Percentiles rank a stretch among this genome's conserved stretches.
Conservation (phyloP, 1,284 basidiomycete genomes). For the Austroboletus sp. region DNA sequence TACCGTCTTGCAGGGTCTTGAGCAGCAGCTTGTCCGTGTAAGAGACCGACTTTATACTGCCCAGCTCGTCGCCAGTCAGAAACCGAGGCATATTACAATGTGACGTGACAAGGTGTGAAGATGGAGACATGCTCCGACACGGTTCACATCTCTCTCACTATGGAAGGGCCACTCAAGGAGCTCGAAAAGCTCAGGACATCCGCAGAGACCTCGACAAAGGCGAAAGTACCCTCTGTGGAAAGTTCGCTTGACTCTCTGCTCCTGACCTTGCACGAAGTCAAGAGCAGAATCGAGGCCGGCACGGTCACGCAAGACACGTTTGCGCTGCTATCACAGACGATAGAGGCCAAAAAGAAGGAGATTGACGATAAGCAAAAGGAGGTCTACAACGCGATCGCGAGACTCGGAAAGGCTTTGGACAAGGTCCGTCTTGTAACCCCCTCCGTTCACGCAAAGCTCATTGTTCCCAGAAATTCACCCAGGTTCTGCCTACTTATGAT, state of each 20-base stretch:
- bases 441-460: not conserved
- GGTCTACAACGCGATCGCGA: slow-evolving; percentile 68
- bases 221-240: slow-evolving; percentile 51
- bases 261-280: slow-evolving; percentile 53
- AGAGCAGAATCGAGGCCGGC: slow-evolving; percentile 49
- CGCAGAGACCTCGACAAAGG: slow-evolving; percentile 41
- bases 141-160: slow-evolving; percentile 23
- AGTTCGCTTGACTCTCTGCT: slow-evolving; percentile 68
- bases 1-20: slow-evolving; percentile 35
- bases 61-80: slow-evolving; percentile 66
- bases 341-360: slow-evolving; percentile 73
- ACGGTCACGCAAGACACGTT: slow-evolving; percentile 51
- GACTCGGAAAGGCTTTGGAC: slow-evolving; percentile 79
- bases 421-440: slow-evolving; percentile 52
- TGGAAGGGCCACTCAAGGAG: slow-evolving; percentile 71
- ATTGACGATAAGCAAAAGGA: slow-evolving; percentile 85
- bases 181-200: slow-evolving; percentile 65
- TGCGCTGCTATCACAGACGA: slow-evolving; percentile 47
- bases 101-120: slow-evolving; percentile 23
- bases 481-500: slow-evolving; percentile 58
- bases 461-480: slow-evolving; percentile 58
- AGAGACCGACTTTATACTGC: slow-evolving; percentile 57
- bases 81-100: slow-evolving; percentile 52
- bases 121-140: not conserved
- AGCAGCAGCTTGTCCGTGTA: slow-evolving; percentile 35